phyloP scores from a whole-genome alignment of 2,329 filamentous ascomycete genomes.

The Rhexocercosporidium sp. region DNA sequence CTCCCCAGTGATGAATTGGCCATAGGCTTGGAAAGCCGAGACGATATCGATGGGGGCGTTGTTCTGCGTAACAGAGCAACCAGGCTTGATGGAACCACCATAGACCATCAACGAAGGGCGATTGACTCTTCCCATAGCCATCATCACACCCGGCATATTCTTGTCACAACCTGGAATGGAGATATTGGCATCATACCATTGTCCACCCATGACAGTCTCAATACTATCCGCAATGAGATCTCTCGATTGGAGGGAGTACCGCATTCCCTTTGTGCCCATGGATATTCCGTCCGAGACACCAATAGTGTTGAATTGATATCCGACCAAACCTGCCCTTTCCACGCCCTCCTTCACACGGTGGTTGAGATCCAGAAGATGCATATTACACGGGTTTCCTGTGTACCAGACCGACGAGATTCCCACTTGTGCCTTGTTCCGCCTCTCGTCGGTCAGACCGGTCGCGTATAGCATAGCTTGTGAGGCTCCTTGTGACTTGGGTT shows the following conservation, averaged over 20 bases:
- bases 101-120: constrained; percentile 97
- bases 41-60: constrained; percentile 87
- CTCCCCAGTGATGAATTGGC: constrained; percentile 89
- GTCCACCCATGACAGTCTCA: constrained; percentile 97
- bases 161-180: constrained; percentile 98
- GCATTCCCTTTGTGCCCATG: constrained; percentile 98
- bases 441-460: constrained; percentile 82
- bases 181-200: constrained; percentile 98
- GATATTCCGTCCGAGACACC: constrained; percentile 97
- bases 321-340: constrained; percentile 77
- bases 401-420: constrained; percentile 99
- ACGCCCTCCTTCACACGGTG: constrained; percentile 64
- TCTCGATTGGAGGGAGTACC: constrained; percentile 90
- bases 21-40: constrained; percentile 97
- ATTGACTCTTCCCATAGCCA: constrained; percentile 95
- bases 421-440: constrained; percentile 96
- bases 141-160: constrained; percentile 95
- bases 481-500: constrained; percentile 96
- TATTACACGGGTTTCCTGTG: constrained; percentile 98
- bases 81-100: constrained; percentile 90
- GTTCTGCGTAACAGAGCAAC: constrained; percentile 77
- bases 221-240: constrained; percentile 98
- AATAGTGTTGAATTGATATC: constrained; percentile 99
- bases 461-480: constrained; percentile 99
- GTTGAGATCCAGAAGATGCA: constrained; percentile 88